Evolutionary conservation across 1,139 yeast genomes (phyloP).

Genomic region (Geotrichum australiense): DNA sequence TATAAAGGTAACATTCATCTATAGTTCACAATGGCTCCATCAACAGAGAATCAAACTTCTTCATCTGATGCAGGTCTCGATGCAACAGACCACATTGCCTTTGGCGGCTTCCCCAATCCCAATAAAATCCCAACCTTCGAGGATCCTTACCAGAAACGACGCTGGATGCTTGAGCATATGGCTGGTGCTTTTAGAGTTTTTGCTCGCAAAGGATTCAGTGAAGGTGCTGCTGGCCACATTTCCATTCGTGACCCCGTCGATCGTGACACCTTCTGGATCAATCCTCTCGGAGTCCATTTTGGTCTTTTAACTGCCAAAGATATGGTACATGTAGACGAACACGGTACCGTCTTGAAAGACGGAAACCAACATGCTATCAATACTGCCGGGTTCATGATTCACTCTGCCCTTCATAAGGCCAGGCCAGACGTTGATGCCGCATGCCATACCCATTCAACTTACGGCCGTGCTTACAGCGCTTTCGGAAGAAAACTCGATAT

Average conservation of each 20-base stretch:
- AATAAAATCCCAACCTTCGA: slow-evolving; percentile 44
- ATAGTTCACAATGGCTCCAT: slow-evolving; percentile 3
- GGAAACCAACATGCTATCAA: slow-evolving; percentile 61
- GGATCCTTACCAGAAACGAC: slow-evolving; percentile 47
- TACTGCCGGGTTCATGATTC: slow-evolving; percentile 77
- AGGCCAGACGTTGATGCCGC: slow-evolving; percentile 79
- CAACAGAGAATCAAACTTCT: background rate
- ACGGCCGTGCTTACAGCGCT: slow-evolving; percentile 70
- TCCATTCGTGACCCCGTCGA: slow-evolving; percentile 72
- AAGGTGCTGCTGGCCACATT: slow-evolving; percentile 77
- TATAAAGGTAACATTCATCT: too few species aligned
- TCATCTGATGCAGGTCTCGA: slow-evolving; percentile 1
- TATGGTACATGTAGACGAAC: slow-evolving; percentile 68
- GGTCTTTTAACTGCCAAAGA: slow-evolving; percentile 63
- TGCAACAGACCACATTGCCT: slow-evolving; percentile 16
- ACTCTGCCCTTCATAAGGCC: slow-evolving; percentile 66
- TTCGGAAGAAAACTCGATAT: slow-evolving; percentile 68
- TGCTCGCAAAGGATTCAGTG: slow-evolving; percentile 66
- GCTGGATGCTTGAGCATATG: slow-evolving; percentile 65
- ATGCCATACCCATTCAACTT: slow-evolving; percentile 68
- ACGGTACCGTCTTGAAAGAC: slow-evolving; percentile 56
- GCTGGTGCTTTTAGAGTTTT: slow-evolving; percentile 78
- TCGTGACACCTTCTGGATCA: slow-evolving; percentile 69
- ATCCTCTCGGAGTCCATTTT: slow-evolving; percentile 69
- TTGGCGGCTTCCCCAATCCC: slow-evolving; percentile 21